Base-by-base conservation (phyloP, 163 green algal species). In the Chloromonas sp. region DNA sequence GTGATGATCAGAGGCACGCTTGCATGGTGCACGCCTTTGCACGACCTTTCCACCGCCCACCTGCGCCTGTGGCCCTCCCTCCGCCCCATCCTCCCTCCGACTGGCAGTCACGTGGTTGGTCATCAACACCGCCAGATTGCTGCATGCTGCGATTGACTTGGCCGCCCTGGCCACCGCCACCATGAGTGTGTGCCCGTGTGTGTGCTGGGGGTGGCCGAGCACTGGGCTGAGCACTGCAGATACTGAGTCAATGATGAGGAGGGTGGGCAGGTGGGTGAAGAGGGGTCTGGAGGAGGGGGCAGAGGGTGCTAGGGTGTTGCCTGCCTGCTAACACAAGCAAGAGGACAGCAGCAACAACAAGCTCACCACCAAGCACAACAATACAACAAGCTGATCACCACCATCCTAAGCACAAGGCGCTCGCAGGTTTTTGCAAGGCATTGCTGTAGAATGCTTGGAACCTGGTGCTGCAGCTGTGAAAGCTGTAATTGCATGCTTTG, bases 171-270 rank as follows among this genome's bases (percentile, higher is more conserved):
- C 66, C 5, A 11, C 66, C 66, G 5, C 5, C 66, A 74, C 11
- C 5, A 74, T 5, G 5, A 74, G 66, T 5, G 66, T 74, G 66
- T 74, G 0, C 13, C 91, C 93, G 78, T 92, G 88, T 60, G 66
- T 88, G 70, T 94, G 91, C 81, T 92, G 90, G 1, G 78, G 84
- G 57, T 84, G 85, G 58, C 91, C 92, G 58, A 94, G 79, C 2
- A 94, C 70, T 0, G 93, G 91, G 0, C 85, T 78, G 0, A 93
- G 74, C 5, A 96, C n/a, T 0, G 89, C 91, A 2, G 91, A 93
- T 36, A 95, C 84, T 14, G 91, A 92, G 84, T 95, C 92, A 0
- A 94, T 60, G 3, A 95, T 83, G 5, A 95, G 59, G 70, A 95
- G 85, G 2, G 61, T 82, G 0, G 83, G 86, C 79, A 13, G 81